Evolutionary conservation across 306 rosid species (phyloP).

Genomic region (Psophocarpus tetragonolobus): DNA sequence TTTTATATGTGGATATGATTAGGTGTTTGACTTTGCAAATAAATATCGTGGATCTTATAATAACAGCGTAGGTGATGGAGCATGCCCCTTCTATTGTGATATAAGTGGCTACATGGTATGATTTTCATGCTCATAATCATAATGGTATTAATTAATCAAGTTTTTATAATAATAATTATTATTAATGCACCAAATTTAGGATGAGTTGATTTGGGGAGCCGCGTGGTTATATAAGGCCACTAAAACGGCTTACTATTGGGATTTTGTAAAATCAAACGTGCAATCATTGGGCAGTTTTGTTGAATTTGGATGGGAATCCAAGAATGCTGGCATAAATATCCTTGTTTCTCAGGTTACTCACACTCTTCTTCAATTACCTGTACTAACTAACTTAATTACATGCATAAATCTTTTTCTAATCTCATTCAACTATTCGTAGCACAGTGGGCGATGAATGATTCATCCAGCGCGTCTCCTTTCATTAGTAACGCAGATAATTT

Average conservation of each 20-base stretch:
- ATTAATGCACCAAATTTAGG: constrained; percentile 23
- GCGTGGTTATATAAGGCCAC: constrained; percentile 56
- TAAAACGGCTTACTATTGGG: neutral
- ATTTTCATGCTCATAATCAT: neutral
- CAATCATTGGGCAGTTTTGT: neutral
- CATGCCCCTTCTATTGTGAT: constrained; percentile 61
- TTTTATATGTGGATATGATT: neutral
- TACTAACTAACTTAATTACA: no score
- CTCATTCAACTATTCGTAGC: neutral
- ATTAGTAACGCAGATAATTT: constrained; percentile 39
- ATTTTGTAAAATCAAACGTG: constrained; percentile 35
- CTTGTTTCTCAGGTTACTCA: constrained; percentile 43
- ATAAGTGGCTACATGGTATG: constrained; percentile 46
- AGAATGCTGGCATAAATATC: constrained; percentile 55
- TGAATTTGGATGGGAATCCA: constrained; percentile 61
- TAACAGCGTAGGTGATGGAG: constrained; percentile 20
- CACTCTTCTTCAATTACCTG: neutral
- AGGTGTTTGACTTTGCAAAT: constrained; percentile 58
- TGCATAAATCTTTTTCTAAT: neutral
- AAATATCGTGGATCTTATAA: constrained; percentile 47
- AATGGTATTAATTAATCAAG: no score
- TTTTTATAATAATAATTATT: neutral
- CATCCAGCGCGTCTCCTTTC: constrained; percentile 26
- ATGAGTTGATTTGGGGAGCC: constrained; percentile 63
- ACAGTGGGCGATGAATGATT: constrained; percentile 44